These are phyloP conservation scores for Chalaropsis ovoidea DNA, from an alignment of 2,329 filamentous ascomycete genomes.

Conservation along the genomic window DNA sequence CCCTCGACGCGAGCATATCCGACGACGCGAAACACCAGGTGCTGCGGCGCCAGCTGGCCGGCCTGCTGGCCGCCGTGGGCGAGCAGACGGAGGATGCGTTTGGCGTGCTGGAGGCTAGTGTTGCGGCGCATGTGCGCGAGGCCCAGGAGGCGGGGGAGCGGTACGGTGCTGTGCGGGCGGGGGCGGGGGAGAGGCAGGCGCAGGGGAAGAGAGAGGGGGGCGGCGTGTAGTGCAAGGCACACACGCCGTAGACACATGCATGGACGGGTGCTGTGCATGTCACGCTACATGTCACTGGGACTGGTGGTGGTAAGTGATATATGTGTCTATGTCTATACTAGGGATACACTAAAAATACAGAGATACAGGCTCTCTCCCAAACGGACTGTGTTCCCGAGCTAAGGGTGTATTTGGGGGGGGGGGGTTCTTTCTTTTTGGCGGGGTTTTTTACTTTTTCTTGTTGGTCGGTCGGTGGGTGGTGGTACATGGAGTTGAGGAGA, in stretches of 20 bases:
- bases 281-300: neutral
- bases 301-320: neutral
- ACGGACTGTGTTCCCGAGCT: neutral
- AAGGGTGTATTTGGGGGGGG: neutral
- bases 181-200: too few relatives aligned
- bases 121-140: neutral
- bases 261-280: neutral
- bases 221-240: too few relatives aligned
- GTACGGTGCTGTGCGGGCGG: neutral
- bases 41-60: neutral
- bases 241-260: too few relatives aligned
- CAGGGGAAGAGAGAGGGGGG: too few relatives aligned
- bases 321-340: conserved; percentile 1
- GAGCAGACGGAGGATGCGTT: conserved; percentile 1
- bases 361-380: neutral
- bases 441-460: neutral
- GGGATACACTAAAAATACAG: conserved; percentile 12
- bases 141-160: neutral
- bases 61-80: neutral
- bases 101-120: neutral
- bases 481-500: conserved; percentile 1
- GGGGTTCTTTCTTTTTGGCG: neutral
- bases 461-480: neutral
- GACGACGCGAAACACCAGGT: neutral
- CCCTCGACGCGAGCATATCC: neutral